Evolutionary conservation across 176 grass and related monocot species (phyloP), one percentile per base, ranked within the genome.

Genomic region (Oryza glaberrima): DNA sequence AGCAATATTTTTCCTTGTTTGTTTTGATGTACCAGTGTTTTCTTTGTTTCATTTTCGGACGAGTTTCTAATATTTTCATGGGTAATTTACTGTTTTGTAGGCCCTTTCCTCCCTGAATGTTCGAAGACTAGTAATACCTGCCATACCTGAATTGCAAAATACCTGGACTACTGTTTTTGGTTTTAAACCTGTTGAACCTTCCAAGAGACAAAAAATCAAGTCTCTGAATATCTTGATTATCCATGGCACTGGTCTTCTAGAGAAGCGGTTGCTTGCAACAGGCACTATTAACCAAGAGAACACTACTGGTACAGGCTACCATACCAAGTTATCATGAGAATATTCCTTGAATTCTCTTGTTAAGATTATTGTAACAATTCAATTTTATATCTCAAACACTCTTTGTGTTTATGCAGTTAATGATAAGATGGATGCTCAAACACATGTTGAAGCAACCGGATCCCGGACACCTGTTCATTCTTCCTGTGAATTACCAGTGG

Each of bases 111-210:
- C 89, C 70, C 89, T 98, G 38, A 89, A 90, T 90, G 87, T 98
- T 69, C 84, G 83, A 76, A 93, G 81, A 71, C 65, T 98, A n/a
- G 79, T 98, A 76, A 88, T 98, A 90, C 86, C 93, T 23, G 87
- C 95, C 36, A 94, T 94, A 82, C 87, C 93, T 52, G 93, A 98
- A 90, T 70, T 98, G 87, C 89, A 95, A 79, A 88, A 93, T 69
- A 95, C 91, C 60, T 98, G 95, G 95, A 95, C 79, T 83, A 83
- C 71, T 71, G 87, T 91, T 85, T 98, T 98, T 91, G 91, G 93
- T 80, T 98, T 98, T 80, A 93, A 87, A 67, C 77, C 91, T 83
- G 77, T 98, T 77, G 82, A 83, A 66, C 83, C 23, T 84, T 82
- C 78, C 45, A 88, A 90, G 68, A 92, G 85, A 87, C 70, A 86